Evolutionary conservation across 1,284 basidiomycete species (phyloP).

Genomic region (Athelia sp.): DNA sequence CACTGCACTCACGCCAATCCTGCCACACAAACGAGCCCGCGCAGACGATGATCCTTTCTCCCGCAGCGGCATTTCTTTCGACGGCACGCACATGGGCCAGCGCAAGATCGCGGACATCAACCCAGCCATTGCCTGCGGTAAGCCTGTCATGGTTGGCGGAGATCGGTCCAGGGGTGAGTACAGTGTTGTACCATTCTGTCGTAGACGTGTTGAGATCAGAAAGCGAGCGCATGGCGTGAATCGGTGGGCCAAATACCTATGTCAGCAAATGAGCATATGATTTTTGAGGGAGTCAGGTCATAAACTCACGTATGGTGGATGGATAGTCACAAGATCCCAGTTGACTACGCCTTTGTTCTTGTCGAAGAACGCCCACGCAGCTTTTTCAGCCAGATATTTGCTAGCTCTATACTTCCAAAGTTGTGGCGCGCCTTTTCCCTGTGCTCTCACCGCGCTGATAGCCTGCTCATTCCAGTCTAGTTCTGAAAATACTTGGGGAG

Average conservation of each 20-base stretch:
- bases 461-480: constrained; percentile 64
- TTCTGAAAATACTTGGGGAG: constrained; percentile 31
- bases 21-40: constrained; percentile 29
- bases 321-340: constrained; percentile 54
- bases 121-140: constrained; percentile 33
- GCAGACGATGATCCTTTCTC: constrained; percentile 51
- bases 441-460: constrained; percentile 43
- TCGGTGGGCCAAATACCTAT: constrained; percentile 34
- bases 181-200: constrained; percentile 22
- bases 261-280: not conserved
- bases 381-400: constrained; percentile 69
- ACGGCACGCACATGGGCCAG: constrained; percentile 53
- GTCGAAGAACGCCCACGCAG: constrained; percentile 55
- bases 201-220: constrained; percentile 51
- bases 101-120: constrained; percentile 63
- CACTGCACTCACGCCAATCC: constrained; percentile 20
- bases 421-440: constrained; percentile 40
- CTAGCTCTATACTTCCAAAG: constrained; percentile 49
- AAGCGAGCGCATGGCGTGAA: constrained; percentile 46
- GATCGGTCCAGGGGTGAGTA: constrained; percentile 13
- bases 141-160: constrained; percentile 14
- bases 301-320: constrained; percentile 47
- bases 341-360: constrained; percentile 28
- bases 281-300: constrained; percentile 1
- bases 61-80: constrained; percentile 46